phyloP scores from a whole-genome alignment of 225 moss, liverwort and hornwort genomes.

The Sphagnum contortum region DNA sequence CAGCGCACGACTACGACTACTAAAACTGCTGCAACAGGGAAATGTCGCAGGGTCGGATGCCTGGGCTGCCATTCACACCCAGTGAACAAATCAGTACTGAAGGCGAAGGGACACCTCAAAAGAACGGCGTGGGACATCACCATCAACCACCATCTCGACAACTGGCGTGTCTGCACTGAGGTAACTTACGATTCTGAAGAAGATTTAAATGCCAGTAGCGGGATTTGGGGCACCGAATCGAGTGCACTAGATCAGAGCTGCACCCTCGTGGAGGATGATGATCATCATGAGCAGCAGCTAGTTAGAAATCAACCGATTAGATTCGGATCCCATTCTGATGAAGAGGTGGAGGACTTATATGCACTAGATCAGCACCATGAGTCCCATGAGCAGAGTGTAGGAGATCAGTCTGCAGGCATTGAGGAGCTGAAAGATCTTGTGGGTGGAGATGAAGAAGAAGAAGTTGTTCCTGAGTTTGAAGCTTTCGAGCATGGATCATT shows the following conservation, averaged over 20 bases:
- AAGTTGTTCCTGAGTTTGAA: slow-evolving; percentile 28
- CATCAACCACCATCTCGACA: slow-evolving; percentile 28
- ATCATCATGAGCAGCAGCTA: no score
- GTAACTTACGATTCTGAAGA: no score
- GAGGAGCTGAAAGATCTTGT: no score
- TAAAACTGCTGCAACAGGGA: slow-evolving; percentile 9
- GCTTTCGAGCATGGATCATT: slow-evolving; percentile 24
- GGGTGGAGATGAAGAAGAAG: neutral
- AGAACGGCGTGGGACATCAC: slow-evolving; percentile 38
- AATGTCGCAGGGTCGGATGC: slow-evolving; percentile 31
- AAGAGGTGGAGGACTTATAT: no score
- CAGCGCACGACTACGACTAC: no score
- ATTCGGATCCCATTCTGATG: no score
- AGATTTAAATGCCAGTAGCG: no score
- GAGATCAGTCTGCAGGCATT: no score
- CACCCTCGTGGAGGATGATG: slow-evolving; percentile 1
- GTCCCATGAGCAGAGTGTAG: no score
- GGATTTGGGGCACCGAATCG: no score
- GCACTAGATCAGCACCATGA: no score
- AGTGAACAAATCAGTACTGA: slow-evolving; percentile 32
- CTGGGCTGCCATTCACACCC: slow-evolving; percentile 33
- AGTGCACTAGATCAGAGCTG: slow-evolving; percentile 3
- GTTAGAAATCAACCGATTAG: no score
- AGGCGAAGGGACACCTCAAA: slow-evolving; percentile 37
- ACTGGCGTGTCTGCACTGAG: slow-evolving; percentile 23